Conservation (phyloP, 768 basidiomycete species). For the Dictyophora rubrovolvata region DNA sequence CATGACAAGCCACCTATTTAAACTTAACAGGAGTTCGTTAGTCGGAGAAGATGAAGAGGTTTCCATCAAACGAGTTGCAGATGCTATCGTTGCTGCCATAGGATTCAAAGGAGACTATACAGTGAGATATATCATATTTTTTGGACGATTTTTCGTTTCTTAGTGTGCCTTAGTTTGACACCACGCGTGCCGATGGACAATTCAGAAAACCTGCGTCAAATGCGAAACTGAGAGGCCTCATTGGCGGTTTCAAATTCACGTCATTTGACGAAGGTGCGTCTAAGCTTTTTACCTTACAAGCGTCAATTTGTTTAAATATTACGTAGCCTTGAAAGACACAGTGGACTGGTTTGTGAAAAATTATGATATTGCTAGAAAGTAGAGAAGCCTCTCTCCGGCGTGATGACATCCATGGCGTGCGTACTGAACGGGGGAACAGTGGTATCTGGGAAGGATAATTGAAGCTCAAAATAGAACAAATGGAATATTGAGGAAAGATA, state of each 20-base stretch:
- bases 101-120: conserved; percentile 68
- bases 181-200: conserved; percentile 79
- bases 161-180: conserved; percentile 60
- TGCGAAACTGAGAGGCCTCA: conserved; percentile 65
- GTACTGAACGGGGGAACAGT: too few relatives aligned
- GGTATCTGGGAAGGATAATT: too few relatives aligned
- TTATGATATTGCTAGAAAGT: conserved; percentile 60
- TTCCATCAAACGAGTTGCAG: conserved; percentile 82
- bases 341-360: conserved; percentile 86
- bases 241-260: conserved; percentile 79
- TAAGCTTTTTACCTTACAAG: background rate
- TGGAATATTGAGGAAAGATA: too few relatives aligned
- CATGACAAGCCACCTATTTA: background rate
- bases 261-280: conserved; percentile 72
- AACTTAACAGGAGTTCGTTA: conserved; percentile 18
- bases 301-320: background rate
- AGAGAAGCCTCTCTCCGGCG: conserved; percentile 23
- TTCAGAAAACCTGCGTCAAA: conserved; percentile 96
- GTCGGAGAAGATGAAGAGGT: conserved; percentile 93
- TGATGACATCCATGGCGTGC: background rate
- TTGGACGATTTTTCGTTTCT: background rate
- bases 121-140: conserved; percentile 29
- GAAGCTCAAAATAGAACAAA: too few relatives aligned
- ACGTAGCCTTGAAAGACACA: conserved; percentile 58
- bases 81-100: conserved; percentile 81